These are phyloP conservation scores for Ilyonectria destructans DNA, from an alignment of 2,329 filamentous ascomycete species.

Conservation along the genomic window DNA sequence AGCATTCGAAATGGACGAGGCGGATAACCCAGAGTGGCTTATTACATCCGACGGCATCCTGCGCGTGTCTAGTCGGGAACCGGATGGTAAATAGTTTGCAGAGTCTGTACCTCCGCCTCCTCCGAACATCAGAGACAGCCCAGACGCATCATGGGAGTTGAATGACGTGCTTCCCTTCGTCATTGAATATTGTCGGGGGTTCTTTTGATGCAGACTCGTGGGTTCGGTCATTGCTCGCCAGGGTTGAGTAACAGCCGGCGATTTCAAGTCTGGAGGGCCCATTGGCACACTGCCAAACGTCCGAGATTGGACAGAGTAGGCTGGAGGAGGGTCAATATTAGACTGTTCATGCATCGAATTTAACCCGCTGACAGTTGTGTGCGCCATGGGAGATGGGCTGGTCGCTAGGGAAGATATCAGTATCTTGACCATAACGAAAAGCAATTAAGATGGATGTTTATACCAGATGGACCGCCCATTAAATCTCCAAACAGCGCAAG, in stretches of 20 bases:
- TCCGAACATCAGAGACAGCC: background rate
- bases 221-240: background rate
- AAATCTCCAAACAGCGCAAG: slow-evolving; percentile 41
- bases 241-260: background rate
- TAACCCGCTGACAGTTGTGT: no score
- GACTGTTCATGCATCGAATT: background rate
- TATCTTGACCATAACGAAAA: background rate
- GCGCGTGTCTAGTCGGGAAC: background rate
- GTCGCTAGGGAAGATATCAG: background rate
- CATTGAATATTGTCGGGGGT: background rate
- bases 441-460: background rate
- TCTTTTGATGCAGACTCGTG: background rate
- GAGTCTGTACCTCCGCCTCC: background rate
- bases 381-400: background rate
- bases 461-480: slow-evolving; percentile 28
- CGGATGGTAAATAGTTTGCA: background rate
- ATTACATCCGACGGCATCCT: background rate
- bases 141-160: background rate
- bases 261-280: background rate
- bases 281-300: background rate
- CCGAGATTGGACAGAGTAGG: background rate
- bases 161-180: background rate
- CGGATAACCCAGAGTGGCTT: background rate
- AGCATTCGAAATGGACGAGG: no score
- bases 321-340: background rate